Evolutionary conservation across 352 stramenopile species (phyloP).

Genomic region (Phytophthora citricola): DNA sequence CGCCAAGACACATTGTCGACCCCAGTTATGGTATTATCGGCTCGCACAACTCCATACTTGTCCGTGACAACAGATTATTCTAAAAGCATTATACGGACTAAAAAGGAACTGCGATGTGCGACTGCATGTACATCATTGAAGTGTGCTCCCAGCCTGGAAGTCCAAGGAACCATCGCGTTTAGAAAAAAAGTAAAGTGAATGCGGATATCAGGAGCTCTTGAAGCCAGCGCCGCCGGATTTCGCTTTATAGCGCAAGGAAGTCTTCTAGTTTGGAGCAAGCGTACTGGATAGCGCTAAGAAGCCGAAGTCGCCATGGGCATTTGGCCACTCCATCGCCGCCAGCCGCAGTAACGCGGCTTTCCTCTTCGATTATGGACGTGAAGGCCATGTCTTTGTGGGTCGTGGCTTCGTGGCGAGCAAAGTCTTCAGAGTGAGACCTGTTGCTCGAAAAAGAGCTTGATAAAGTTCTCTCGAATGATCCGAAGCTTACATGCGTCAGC

Average conservation of each 20-base stretch:
- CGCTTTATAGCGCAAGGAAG: constrained; percentile 3
- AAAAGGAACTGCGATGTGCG: too few relatives aligned
- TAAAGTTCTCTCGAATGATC: constrained; percentile 11
- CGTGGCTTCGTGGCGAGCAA: constrained; percentile 19
- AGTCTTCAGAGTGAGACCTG: constrained; percentile 6
- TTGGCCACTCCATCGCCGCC: constrained; percentile 17
- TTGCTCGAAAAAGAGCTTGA: constrained; percentile 34
- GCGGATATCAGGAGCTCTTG: constrained; percentile 11
- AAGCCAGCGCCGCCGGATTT: constrained; percentile 9
- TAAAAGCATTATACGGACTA: too few relatives aligned
- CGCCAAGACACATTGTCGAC: too few relatives aligned
- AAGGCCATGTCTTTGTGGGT: constrained; percentile 27
- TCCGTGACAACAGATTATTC: too few relatives aligned
- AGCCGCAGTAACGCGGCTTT: constrained; percentile 32
- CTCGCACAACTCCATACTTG: too few relatives aligned
- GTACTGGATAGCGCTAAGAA: constrained; percentile 2
- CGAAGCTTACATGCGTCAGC: constrained; percentile 32
- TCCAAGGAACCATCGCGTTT: constrained; percentile 1
- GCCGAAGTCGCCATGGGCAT: constrained; percentile 11
- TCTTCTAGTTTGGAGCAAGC: constrained; percentile 12
- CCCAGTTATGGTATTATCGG: too few relatives aligned
- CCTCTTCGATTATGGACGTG: constrained; percentile 30
- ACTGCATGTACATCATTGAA: too few relatives aligned
- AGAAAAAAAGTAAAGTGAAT: constrained; percentile 9
- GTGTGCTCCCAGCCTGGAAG: too few relatives aligned